These are phyloP conservation scores for Globisporangium splendens DNA, from an alignment of 352 stramenopile genomes.

Conservation along the genomic window DNA sequence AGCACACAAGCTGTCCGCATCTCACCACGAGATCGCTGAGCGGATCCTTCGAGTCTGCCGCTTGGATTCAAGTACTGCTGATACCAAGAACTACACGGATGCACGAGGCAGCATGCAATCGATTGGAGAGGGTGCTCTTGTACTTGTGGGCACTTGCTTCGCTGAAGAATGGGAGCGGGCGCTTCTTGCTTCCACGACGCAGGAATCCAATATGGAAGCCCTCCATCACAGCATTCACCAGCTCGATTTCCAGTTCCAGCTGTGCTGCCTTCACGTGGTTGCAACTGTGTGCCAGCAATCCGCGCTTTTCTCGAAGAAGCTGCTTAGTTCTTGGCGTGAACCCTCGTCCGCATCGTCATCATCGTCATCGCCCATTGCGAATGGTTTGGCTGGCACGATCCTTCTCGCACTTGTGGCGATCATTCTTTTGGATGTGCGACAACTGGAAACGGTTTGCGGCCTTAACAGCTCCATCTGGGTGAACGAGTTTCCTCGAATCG, in stretches of 20 bases:
- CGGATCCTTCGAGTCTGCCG: not conserved
- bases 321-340: slow-evolving; percentile 7
- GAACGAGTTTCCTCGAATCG: slow-evolving; percentile 20
- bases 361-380: no score
- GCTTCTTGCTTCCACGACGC: not conserved
- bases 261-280: slow-evolving; percentile 23
- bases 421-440: slow-evolving; percentile 1
- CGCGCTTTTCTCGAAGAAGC: not conserved
- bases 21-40: not conserved
- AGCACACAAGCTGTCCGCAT: not conserved
- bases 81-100: not conserved
- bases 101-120: not conserved
- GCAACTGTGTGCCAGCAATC: slow-evolving; percentile 12
- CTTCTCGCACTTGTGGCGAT: slow-evolving; percentile 22
- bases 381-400: slow-evolving; percentile 5
- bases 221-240: no score
- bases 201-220: not conserved
- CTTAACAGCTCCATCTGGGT: slow-evolving; percentile 32
- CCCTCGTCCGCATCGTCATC: not conserved
- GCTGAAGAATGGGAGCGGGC: not conserved
- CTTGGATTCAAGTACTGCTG: not conserved
- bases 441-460: slow-evolving; percentile 13
- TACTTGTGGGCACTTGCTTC: slow-evolving; percentile 7
- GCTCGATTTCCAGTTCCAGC: slow-evolving; percentile 18
- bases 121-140: not conserved